Evolutionary conservation across 2,329 filamentous ascomycete species (phyloP), one percentile per base, ranked within the genome.

Genomic region (Aspergillus sp.): DNA sequence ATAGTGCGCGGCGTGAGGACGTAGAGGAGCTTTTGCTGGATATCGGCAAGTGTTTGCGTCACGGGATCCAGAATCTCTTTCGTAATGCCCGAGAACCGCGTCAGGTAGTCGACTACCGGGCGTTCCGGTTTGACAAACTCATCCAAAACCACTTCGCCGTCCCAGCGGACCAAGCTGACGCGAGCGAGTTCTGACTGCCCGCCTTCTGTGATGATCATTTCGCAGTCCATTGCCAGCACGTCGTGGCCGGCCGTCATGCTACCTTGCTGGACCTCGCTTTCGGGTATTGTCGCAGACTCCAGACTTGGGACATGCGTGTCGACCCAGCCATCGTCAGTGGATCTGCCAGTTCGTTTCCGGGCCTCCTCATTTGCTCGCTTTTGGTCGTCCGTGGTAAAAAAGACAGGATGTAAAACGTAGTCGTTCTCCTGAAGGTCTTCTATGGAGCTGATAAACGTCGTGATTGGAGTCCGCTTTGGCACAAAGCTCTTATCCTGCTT

Each of bases 21-120:
- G 4, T 80, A 68, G 12, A 93, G 72, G 10, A 98, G 77, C 52
- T 82, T 83, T 46, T 78, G 66, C 65, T 98, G 93, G 43, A 98
- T 87, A 62, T 97, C 90, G 46, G 68, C 57, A 6, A 96, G 78
- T 0, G 83, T 90, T 2, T 90, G 97, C 0, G 86, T 94, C 35
- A 97, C 83, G 32, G 83, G 77, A 36, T 82, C 80, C 30, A 98
- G 79, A 79, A 90, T 89, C 53, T 83, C 81, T 58, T 86, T 78
- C 3, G 91, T 98, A 61, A 98, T 96, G 52, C 93, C 93, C 0
- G 93, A 98, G 67, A 82, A 94, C 46, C 75, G 83, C 1, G 93
- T 98, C 36, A 98, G 77, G 64, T 98, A 97, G 72, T 98, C 86
- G 47, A 80, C 84, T 59, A 98, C 90, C n/a, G 87, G 84, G 55